Evolutionary conservation across 371 early-diverging fungal genomes (phyloP), one percentile per base, ranked within the genome.

Genomic region (Fennellomyces sp.): DNA sequence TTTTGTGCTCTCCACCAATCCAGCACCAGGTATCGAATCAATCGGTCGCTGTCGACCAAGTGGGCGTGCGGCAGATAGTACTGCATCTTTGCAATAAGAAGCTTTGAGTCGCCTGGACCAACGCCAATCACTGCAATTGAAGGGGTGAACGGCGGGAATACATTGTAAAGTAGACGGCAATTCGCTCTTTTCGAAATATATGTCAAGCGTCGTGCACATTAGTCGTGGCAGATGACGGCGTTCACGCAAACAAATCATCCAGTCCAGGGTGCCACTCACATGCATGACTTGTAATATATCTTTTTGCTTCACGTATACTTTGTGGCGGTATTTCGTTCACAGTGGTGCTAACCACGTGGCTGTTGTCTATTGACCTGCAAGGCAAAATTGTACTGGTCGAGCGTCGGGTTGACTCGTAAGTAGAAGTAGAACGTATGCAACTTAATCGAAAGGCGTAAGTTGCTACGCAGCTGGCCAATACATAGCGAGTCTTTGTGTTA

Each of bases 351-450:
- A 96, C 80, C 64, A 92, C 78, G 63, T 88, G 97, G 97, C 1
- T 93, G 95, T 65, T 92, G 84, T 0, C 94, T 94, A 42, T 94
- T 94, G 3, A 95, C 94, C 19, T 93, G 91, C 19, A 96, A 91
- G 0, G 93, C 94, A n/a, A 53, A 96, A 82, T 65, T 96, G 94
- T 19, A 93, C 78, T 26, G 91, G 87, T 21, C 90, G 90, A 58
- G 93, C 93, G 4, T 92, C 78, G 62, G 90, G 89, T 27, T 87
- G 89, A 25, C 93, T 90, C 87, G 93, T 93, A 69, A 95, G 95
- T 70, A 89, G 94, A 66, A 96, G 87, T 13, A 93, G 91, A 17
- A 94, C 90, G 61, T 96, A 95, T 0, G 96, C 96, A 17, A 93
- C 94, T 96, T 96, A 47, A 95, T 94, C 7, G 95, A 94, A 45